Percentiles rank a stretch among this genome's conserved stretches.
Conservation (phyloP, 2,329 filamentous ascomycete species). For the Penicillium sp. region DNA sequence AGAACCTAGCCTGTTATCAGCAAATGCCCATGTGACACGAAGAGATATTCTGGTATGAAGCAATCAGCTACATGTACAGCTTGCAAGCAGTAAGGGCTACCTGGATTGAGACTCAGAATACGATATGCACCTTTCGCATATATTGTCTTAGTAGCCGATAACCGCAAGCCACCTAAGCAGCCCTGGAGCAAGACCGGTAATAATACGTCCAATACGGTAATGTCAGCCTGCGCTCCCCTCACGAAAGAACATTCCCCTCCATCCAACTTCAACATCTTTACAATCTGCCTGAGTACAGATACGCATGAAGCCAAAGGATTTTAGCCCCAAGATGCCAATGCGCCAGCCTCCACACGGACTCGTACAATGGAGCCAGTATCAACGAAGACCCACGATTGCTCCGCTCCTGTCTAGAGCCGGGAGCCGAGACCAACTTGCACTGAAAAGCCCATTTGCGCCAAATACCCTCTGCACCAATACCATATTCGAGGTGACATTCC, state of each 20-base stretch:
- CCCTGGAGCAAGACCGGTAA: background rate
- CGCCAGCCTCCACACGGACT: background rate
- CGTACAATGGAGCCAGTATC: background rate
- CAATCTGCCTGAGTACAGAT: background rate
- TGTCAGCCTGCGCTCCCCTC: background rate
- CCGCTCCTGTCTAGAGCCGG: background rate
- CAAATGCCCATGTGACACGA: background rate
- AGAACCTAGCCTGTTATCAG: background rate
- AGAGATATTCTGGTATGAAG: background rate
- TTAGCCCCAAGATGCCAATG: background rate
- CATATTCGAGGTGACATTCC: background rate
- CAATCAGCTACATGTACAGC: background rate
- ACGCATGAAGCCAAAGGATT: background rate
- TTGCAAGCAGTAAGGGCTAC: background rate
- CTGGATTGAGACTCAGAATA: background rate
- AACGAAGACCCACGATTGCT: background rate
- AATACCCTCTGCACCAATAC: background rate
- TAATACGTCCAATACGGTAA: conserved; percentile 7
- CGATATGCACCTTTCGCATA: background rate
- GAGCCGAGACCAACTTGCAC: background rate
- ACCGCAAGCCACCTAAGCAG: background rate
- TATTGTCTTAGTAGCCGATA: background rate
- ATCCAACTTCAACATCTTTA: background rate
- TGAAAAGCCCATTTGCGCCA: conserved; percentile 3
- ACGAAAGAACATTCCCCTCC: background rate